Conservation (phyloP, 2,329 filamentous ascomycete species). For the Mollisiaceae sp. region DNA sequence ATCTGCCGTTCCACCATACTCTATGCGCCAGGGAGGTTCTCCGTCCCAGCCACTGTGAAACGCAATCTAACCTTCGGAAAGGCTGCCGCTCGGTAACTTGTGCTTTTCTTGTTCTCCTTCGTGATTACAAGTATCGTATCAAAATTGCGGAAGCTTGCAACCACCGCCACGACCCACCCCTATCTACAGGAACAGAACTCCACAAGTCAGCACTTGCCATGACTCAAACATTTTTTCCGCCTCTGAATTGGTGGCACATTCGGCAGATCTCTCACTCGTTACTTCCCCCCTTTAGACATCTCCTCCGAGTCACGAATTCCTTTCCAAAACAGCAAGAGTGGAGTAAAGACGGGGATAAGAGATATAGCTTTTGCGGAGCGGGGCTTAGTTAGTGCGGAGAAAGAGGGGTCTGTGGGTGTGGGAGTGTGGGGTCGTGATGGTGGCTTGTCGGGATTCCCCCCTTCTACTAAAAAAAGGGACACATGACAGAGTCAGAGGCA, state of each 20-base stretch:
- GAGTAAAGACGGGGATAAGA: not conserved
- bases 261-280: constrained; percentile 20
- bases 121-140: not conserved
- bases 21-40: not conserved
- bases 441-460: constrained; percentile 1
- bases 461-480: not conserved
- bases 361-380: not conserved
- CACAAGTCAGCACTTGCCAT: not conserved
- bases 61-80: not conserved
- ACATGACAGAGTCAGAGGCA: not conserved
- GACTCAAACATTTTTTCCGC: not conserved
- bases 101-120: no score
- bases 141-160: not conserved
- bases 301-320: not conserved
- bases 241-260: not conserved
- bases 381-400: constrained; percentile 1
- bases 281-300: not conserved
- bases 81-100: not conserved
- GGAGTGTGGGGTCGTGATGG: constrained; percentile 6
- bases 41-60: not conserved
- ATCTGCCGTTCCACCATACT: not conserved
- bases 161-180: not conserved
- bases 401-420: not conserved
- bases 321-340: not conserved
- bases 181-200: not conserved